Conservation (phyloP, 148 eudicot species). For the Simmondsia chinensis region DNA sequence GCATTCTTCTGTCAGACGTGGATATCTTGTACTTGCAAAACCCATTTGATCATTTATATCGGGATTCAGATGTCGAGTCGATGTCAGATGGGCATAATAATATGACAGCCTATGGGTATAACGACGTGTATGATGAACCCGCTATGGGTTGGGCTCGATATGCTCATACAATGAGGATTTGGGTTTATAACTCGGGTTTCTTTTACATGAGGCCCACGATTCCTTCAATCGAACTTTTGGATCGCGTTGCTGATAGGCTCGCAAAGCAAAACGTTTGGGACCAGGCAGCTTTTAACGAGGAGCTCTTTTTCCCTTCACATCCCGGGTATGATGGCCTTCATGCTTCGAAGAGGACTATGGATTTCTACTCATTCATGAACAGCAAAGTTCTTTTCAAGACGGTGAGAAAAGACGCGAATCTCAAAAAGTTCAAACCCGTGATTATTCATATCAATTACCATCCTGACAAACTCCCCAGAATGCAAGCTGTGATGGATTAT, state of each 20-base stretch:
- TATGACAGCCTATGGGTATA: conserved; percentile 76
- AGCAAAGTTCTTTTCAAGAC: conserved; percentile 91
- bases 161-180: conserved; percentile 94
- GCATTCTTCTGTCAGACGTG: conserved; percentile 86
- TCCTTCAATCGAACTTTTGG: conserved; percentile 86
- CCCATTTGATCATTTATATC: conserved; percentile 73
- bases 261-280: conserved; percentile 60
- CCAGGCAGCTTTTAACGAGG: conserved; percentile 96
- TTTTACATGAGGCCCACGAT: conserved; percentile 85
- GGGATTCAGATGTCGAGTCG: conserved; percentile 93
- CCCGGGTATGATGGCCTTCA: conserved; percentile 87
- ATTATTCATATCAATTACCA: conserved; percentile 84
- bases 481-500: conserved; percentile 76
- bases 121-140: conserved; percentile 88
- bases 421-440: conserved; percentile 80
- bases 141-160: conserved; percentile 98
- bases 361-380: conserved; percentile 77
- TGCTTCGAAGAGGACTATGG: conserved; percentile 86
- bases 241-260: conserved; percentile 77
- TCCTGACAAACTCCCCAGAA: conserved; percentile 78
- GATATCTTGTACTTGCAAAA: conserved; percentile 88
- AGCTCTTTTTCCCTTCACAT: conserved; percentile 73
- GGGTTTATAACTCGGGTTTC: conserved; percentile 95
- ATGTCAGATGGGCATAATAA: conserved; percentile 94
- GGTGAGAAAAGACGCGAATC: conserved; percentile 57